These are phyloP conservation scores for Colletotrichum salicis DNA, from an alignment of 2,329 filamentous ascomycete species.

Conservation along the genomic window DNA sequence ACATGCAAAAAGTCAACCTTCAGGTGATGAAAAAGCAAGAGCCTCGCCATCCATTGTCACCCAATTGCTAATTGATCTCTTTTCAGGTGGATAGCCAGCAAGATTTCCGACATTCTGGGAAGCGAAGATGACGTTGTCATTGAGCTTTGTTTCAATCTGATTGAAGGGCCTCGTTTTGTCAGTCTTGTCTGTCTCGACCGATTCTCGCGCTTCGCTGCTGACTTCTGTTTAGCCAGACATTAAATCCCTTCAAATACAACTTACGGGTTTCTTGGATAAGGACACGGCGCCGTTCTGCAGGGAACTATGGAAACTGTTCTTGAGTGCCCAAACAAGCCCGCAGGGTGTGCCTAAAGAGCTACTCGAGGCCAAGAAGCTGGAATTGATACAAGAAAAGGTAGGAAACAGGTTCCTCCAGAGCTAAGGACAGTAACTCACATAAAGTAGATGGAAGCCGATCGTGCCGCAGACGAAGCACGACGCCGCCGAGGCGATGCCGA, in stretches of 20 bases:
- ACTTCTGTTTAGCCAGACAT: conserved; percentile 80
- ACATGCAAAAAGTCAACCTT: conserved; percentile 96
- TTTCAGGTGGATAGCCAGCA: conserved; percentile 88
- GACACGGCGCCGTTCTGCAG: conserved; percentile 91
- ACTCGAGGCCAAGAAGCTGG: conserved; percentile 93
- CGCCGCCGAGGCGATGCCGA: conserved; percentile 77
- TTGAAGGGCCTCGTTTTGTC: conserved; percentile 82
- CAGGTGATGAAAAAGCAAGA: conserved; percentile 95
- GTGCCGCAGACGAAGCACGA: conserved; percentile 79
- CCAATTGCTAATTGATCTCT: conserved; percentile 28
- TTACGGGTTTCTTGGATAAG: conserved; percentile 94
- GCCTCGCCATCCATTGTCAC: background rate
- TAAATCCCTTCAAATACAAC: conserved; percentile 92
- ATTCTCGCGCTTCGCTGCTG: conserved; percentile 9
- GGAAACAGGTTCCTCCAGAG: conserved; percentile 11
- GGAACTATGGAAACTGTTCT: conserved; percentile 88
- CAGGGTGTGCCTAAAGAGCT: conserved; percentile 95
- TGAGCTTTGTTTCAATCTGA: conserved; percentile 78
- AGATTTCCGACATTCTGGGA: conserved; percentile 87
- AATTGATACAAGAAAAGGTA: conserved; percentile 95
- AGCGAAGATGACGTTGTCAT: conserved; percentile 96
- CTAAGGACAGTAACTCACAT: conserved; percentile 19
- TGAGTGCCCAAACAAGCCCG: conserved; percentile 88
- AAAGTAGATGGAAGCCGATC: conserved; percentile 81
- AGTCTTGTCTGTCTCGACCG: conserved; percentile 47